phyloP scores from a whole-genome alignment of 148 eudicot species.

The Rhododendron molle region DNA sequence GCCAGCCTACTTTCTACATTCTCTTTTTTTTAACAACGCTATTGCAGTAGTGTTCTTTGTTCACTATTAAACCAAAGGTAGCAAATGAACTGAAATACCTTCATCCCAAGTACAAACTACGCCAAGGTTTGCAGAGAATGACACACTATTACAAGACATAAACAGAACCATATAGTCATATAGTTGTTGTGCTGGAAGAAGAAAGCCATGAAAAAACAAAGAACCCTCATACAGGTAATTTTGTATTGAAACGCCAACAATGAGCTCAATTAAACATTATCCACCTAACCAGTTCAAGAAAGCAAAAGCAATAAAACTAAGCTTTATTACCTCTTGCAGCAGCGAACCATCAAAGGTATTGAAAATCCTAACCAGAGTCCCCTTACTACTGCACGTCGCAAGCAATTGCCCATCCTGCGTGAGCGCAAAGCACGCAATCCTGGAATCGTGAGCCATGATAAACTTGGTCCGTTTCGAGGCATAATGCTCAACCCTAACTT shows the following conservation, averaged over 20 bases:
- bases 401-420: constrained; percentile 71
- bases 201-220: not conserved
- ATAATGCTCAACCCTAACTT: constrained; percentile 81
- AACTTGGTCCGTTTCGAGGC: constrained; percentile 77
- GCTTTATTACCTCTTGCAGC: constrained; percentile 57
- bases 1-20: not conserved
- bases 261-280: not conserved
- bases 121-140: not conserved
- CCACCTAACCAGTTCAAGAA: not conserved
- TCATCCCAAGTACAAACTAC: not conserved
- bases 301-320: not conserved
- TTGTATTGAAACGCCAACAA: not conserved
- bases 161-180: not conserved
- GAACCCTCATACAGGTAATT: not conserved
- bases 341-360: constrained; percentile 67
- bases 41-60: no score
- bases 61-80: not conserved
- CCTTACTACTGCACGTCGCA: constrained; percentile 77
- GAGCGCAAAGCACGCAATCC: constrained; percentile 72
- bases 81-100: not conserved
- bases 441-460: constrained; percentile 84
- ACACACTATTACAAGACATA: not conserved
- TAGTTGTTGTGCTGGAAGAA: not conserved
- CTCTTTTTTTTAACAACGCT: not conserved
- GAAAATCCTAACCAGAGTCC: constrained; percentile 70